Conservation (phyloP, 176 grass and related monocot genomes). For the Oryza coarctata region DNA sequence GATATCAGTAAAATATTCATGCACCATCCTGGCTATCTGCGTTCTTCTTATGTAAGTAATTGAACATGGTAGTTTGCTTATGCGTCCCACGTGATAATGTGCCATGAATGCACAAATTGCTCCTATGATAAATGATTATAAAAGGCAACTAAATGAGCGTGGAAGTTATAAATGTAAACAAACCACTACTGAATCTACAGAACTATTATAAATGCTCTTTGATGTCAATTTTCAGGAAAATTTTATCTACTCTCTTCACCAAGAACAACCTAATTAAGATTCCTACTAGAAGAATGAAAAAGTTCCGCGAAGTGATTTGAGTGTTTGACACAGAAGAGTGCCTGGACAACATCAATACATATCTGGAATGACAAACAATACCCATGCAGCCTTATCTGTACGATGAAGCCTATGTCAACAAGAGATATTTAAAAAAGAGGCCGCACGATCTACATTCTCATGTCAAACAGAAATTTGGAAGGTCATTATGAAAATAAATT, state of each 20-base stretch:
- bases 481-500: constrained; percentile 19
- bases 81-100: neutral
- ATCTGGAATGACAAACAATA: neutral
- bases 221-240: neutral
- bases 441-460: neutral
- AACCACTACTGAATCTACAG: neutral
- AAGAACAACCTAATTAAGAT: neutral
- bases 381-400: neutral
- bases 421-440: constrained; percentile 4
- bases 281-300: constrained; percentile 7
- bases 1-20: constrained; percentile 6
- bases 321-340: neutral
- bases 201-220: constrained; percentile 7
- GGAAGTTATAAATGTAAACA: constrained; percentile 6
- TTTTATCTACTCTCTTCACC: neutral
- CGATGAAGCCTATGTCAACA: neutral
- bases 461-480: constrained; percentile 27
- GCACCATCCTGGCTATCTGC: neutral
- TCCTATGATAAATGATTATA: constrained; percentile 11
- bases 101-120: neutral
- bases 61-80: neutral
- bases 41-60: constrained; percentile 1
- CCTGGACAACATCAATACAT: constrained; percentile 4
- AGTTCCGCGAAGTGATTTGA: neutral
- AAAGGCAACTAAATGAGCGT: neutral